Percentiles rank a stretch among this genome's conserved stretches.
phyloP scores from a whole-genome alignment of 108 stramenopile species.

The Cyclotella distinguenda region DNA sequence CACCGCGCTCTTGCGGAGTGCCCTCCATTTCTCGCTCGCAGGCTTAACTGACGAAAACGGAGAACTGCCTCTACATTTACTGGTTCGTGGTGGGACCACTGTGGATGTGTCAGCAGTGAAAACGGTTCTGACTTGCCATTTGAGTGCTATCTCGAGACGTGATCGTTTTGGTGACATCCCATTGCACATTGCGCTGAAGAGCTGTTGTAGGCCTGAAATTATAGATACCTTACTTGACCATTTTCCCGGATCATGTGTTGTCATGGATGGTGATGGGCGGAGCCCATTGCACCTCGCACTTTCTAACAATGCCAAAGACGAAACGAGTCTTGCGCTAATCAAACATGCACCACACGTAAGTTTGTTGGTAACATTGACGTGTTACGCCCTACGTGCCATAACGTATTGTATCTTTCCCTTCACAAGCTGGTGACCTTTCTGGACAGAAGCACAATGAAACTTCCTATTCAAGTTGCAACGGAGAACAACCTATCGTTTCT shows the following conservation, averaged over 20 bases:
- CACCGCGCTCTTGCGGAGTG: constrained; percentile 64
- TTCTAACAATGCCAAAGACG: constrained; percentile 75
- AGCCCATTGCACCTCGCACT: constrained; percentile 78
- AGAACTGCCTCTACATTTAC: constrained; percentile 80
- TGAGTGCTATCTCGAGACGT: constrained; percentile 70
- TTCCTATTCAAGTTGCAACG: constrained; percentile 87
- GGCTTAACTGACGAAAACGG: constrained; percentile 84
- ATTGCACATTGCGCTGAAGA: constrained; percentile 77
- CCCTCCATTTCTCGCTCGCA: constrained; percentile 82
- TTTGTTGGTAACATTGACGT: background rate
- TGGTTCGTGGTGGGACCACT: constrained; percentile 82
- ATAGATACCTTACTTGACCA: constrained; percentile 73
- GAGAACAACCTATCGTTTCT: constrained; percentile 83
- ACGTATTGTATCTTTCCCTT: background rate
- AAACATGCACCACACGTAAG: constrained; percentile 78
- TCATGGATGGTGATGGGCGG: constrained; percentile 81
- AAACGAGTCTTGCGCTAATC: constrained; percentile 77
- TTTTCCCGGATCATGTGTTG: constrained; percentile 72
- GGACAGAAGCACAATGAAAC: constrained; percentile 71
- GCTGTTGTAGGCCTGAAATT: constrained; percentile 71
- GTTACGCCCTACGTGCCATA: background rate
- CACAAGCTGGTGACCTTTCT: constrained; percentile 60
- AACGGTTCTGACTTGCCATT: constrained; percentile 81
- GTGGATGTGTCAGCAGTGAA: constrained; percentile 88
- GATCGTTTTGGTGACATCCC: constrained; percentile 87